These are phyloP conservation scores for Jatropha podagrica DNA, from an alignment of 441 rosid species.

Conservation along the genomic window DNA sequence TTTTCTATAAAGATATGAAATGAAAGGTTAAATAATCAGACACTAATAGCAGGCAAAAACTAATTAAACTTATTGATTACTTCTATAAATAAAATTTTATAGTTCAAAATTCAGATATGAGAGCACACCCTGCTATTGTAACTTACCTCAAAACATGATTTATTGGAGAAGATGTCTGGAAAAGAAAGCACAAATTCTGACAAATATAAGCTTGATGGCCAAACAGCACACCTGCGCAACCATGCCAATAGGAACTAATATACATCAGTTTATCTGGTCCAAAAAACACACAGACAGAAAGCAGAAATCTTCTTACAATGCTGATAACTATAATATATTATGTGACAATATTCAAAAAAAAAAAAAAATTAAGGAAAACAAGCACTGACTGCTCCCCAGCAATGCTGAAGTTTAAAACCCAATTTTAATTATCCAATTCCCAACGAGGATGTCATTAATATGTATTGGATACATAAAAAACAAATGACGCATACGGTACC, in stretches of 20 bases:
- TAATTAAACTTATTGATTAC: conserved; percentile 3
- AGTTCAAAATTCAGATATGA: not conserved
- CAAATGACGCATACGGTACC: conserved; percentile 37
- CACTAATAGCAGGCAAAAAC: not conserved
- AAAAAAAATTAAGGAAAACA: not conserved
- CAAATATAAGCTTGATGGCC: conserved; percentile 85
- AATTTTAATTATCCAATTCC: not conserved
- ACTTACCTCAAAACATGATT: conserved; percentile 83
- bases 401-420: not conserved
- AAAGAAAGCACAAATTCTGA: conserved; percentile 76
- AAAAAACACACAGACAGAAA: not conserved
- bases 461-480: not conserved
- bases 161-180: conserved; percentile 66
- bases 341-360: not conserved
- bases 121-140: conserved; percentile 15
- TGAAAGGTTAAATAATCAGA: not conserved
- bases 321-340: not conserved
- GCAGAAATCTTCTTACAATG: not conserved
- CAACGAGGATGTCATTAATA: not conserved
- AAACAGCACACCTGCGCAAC: conserved; percentile 70
- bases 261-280: conserved; percentile 8
- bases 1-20: not conserved
- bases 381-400: not conserved
- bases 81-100: not conserved
- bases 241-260: conserved; percentile 18